Evolutionary conservation across 139 green algal genomes (phyloP).

Genomic region (Volvox reticuliferus): DNA sequence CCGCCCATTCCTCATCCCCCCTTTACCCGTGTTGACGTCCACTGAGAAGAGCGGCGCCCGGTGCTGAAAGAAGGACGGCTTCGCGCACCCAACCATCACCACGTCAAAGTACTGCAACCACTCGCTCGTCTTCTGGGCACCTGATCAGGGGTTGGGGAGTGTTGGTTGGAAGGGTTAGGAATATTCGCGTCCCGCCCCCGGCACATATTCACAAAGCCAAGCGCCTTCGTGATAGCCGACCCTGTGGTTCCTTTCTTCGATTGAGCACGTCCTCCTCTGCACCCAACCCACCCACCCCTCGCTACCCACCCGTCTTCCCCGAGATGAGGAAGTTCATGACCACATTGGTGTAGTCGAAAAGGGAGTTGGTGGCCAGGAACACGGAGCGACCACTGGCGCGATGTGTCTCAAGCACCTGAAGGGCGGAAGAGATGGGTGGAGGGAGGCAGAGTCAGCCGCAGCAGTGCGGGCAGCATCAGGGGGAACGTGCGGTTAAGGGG

Average conservation of each 20-base stretch:
- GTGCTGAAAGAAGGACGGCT: conserved; percentile 86
- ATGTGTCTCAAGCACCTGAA: conserved; percentile 70
- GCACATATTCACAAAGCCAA: too few species aligned
- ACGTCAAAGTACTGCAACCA: conserved; percentile 96
- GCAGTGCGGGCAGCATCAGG: neutral
- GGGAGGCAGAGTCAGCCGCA: neutral
- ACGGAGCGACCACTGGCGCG: conserved; percentile 74
- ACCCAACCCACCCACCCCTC: neutral
- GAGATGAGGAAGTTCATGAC: conserved; percentile 94
- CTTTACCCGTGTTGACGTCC: conserved; percentile 58
- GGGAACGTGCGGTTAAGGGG: neutral
- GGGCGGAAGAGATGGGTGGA: conserved; percentile 1
- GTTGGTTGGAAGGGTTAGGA: too few species aligned
- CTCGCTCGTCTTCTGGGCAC: conserved; percentile 54
- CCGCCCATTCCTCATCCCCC: neutral
- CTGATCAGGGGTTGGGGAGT: neutral
- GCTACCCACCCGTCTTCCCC: conserved; percentile 45
- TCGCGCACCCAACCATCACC: conserved; percentile 88
- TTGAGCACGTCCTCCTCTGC: too few species aligned
- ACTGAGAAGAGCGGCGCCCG: conserved; percentile 62
- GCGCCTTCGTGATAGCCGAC: too few species aligned
- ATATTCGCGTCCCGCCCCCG: too few species aligned
- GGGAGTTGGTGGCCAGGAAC: conserved; percentile 96
- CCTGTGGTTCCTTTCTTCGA: too few species aligned
- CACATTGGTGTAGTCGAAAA: conserved; percentile 99